A percentile compares a stretch with the other conserved stretches of the same genome.
These are phyloP conservation scores for Beta vulgaris DNA, from an alignment of 148 eudicot species.

Conservation along the genomic window DNA sequence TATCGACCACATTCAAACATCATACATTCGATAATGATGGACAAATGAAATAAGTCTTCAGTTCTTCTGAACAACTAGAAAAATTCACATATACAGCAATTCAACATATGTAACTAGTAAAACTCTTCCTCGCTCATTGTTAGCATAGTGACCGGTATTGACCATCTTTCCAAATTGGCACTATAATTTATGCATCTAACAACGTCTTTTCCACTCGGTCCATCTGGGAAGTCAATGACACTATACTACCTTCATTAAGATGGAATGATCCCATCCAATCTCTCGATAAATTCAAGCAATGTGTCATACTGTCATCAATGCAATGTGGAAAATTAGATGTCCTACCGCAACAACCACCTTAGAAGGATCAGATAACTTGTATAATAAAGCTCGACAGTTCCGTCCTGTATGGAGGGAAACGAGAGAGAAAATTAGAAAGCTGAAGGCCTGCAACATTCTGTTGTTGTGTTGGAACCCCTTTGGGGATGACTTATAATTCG, in stretches of 20 bases:
- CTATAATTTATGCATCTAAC: slow-evolving; percentile 89
- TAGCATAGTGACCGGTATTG: slow-evolving; percentile 79
- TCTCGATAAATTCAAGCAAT: slow-evolving; percentile 65
- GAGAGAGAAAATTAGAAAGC: too few relatives aligned
- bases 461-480: too few relatives aligned
- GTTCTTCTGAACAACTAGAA: not conserved
- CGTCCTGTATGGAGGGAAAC: too few relatives aligned
- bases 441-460: too few relatives aligned
- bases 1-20: too few relatives aligned
- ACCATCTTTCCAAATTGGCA: slow-evolving; percentile 94
- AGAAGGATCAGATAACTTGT: slow-evolving; percentile 47
- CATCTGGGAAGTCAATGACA: slow-evolving; percentile 88
- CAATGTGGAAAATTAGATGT: slow-evolving; percentile 58
- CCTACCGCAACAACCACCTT: slow-evolving; percentile 66
- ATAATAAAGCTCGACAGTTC: slow-evolving; percentile 63
- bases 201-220: slow-evolving; percentile 63
- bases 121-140: slow-evolving; percentile 47
- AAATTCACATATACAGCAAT: not conserved
- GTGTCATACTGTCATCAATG: slow-evolving; percentile 62
- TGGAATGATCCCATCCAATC: slow-evolving; percentile 77
- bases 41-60: too few relatives aligned
- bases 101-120: slow-evolving; percentile 20
- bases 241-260: slow-evolving; percentile 86
- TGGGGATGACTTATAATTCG: too few relatives aligned
- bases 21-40: too few relatives aligned